A percentile compares a stretch with the other conserved stretches of the same genome.
Conservation (phyloP, 805 yeast genomes). For the Wickerhamiella lipophila region DNA sequence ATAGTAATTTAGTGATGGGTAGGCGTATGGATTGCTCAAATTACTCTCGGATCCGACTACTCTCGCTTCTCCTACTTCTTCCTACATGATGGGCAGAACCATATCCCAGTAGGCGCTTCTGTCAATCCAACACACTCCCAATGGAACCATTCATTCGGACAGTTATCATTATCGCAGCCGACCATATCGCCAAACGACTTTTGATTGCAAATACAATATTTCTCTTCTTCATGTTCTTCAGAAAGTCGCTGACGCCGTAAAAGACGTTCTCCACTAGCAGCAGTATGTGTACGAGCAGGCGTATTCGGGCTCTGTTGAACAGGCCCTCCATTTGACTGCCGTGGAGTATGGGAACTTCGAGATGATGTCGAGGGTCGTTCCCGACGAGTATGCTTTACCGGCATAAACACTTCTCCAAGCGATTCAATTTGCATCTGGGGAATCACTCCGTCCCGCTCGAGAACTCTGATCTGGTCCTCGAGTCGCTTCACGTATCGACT, state of each 20-base stretch:
- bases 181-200: slow-evolving; percentile 94
- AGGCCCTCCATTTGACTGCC: not conserved
- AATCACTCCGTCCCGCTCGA: slow-evolving; percentile 63
- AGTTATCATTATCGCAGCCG: slow-evolving; percentile 84
- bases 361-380: slow-evolving; percentile 1
- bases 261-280: slow-evolving; percentile 17
- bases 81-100: slow-evolving; percentile 86
- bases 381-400: not conserved
- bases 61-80: slow-evolving; percentile 13
- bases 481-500: slow-evolving; percentile 61
- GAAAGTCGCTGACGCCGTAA: slow-evolving; percentile 15
- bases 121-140: slow-evolving; percentile 86
- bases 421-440: slow-evolving; percentile 1
- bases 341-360: not conserved
- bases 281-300: slow-evolving; percentile 5
- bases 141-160: slow-evolving; percentile 92
- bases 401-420: slow-evolving; percentile 2
- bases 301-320: not conserved
- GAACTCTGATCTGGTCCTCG: slow-evolving; percentile 59
- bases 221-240: slow-evolving; percentile 45
- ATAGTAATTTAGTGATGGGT: too few species aligned
- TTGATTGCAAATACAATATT: slow-evolving; percentile 86
- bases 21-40: too few species aligned
- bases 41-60: too few species aligned
- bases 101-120: slow-evolving; percentile 79